Evolutionary conservation across 140 eudicot genomes (phyloP).

Genomic region (Bidens hawaiensis): DNA sequence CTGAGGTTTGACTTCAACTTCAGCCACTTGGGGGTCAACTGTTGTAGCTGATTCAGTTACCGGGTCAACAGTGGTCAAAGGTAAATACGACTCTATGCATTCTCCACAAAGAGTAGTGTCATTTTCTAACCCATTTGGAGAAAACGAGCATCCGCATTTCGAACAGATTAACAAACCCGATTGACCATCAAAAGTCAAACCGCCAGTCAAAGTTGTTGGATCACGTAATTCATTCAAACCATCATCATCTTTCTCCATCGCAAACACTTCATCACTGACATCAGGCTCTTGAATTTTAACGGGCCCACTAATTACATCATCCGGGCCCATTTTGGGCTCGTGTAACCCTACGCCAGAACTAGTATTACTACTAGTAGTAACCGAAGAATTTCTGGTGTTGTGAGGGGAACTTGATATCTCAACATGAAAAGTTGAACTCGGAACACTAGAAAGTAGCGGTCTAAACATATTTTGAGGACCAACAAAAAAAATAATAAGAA

Average conservation of each 20-base stretch:
- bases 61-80: conserved; percentile 19
- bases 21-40: conserved; percentile 17
- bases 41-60: conserved; percentile 18
- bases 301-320: conserved; percentile 16
- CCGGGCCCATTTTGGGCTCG: conserved; percentile 49
- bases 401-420: conserved; percentile 49
- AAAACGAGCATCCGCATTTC: conserved; percentile 46
- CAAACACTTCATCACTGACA: conserved; percentile 48
- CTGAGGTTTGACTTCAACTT: conserved; percentile 27
- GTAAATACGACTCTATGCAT: conserved; percentile 37
- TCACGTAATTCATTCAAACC: conserved; percentile 15
- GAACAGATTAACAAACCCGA: conserved; percentile 44
- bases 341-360: conserved; percentile 70
- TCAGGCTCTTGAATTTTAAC: conserved; percentile 26
- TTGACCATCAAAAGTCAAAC: conserved; percentile 26
- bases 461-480: conserved; percentile 96
- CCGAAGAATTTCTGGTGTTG: conserved; percentile 46
- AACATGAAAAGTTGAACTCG: conserved; percentile 69
- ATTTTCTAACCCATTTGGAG: conserved; percentile 30
- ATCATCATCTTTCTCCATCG: conserved; percentile 52
- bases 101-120: conserved; percentile 42
- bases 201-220: background rate
- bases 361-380: conserved; percentile 82
- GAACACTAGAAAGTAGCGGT: conserved; percentile 95
- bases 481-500: conserved; percentile 29